phyloP scores from a whole-genome alignment of 306 rosid genomes.

The Prunus mira region DNA sequence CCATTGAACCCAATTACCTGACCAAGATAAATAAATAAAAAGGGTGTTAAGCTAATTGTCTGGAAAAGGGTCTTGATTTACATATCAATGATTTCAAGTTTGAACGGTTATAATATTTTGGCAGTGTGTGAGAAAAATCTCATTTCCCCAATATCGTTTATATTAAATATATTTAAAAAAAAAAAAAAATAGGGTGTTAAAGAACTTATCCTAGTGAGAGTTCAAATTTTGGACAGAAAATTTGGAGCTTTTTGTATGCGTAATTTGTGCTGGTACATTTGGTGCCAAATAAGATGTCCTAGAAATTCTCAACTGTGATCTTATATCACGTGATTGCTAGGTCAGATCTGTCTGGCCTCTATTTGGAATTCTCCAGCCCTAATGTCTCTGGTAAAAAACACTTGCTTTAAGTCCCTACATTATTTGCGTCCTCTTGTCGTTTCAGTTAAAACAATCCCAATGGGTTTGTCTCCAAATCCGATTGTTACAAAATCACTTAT shows the following conservation, averaged over 20 bases:
- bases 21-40: not conserved
- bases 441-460: slow-evolving; percentile 39
- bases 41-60: too few relatives aligned
- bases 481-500: slow-evolving; percentile 23
- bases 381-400: slow-evolving; percentile 19
- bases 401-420: slow-evolving; percentile 16
- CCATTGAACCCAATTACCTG: too few relatives aligned
- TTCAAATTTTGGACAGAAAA: not conserved
- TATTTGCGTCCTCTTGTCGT: not conserved
- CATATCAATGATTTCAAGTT: too few relatives aligned
- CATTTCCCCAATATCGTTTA: rapidly evolving
- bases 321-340: slow-evolving; percentile 61
- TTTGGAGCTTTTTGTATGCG: not conserved
- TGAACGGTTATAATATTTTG: rapidly evolving
- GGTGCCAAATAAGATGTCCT: slow-evolving; percentile 33
- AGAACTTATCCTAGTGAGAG: not conserved
- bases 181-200: too few relatives aligned
- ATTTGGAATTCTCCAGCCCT: not conserved
- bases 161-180: too few relatives aligned
- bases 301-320: slow-evolving; percentile 41
- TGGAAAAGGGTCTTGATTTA: too few relatives aligned
- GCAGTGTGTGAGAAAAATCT: too few relatives aligned
- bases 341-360: slow-evolving; percentile 36
- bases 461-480: slow-evolving; percentile 29
- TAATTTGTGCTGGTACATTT: not conserved